A percentile compares a stretch with the other conserved stretches of the same genome.
These are phyloP conservation scores for Fusarium penzigii DNA, from an alignment of 2,329 filamentous ascomycete genomes.

Conservation along the genomic window DNA sequence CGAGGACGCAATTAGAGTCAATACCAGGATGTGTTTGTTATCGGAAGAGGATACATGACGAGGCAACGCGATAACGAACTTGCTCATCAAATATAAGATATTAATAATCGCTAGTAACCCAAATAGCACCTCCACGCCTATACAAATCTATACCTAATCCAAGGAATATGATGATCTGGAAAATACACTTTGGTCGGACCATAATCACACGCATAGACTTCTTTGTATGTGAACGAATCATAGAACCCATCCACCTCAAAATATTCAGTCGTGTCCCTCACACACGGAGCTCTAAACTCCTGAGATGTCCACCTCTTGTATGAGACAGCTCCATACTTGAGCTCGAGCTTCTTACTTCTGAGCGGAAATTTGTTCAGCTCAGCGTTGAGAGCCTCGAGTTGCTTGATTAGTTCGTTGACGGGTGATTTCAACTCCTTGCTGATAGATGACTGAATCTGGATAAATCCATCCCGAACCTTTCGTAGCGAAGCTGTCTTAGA, in stretches of 20 bases:
- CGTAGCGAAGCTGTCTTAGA: slow-evolving; percentile 1
- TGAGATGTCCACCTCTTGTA: slow-evolving; percentile 9
- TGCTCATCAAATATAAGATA: too few species aligned
- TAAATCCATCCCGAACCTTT: slow-evolving; percentile 8
- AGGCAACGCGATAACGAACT: too few species aligned
- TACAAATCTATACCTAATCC: slow-evolving; percentile 6
- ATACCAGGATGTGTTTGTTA: too few species aligned
- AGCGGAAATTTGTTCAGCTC: slow-evolving; percentile 9
- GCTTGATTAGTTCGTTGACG: slow-evolving; percentile 11
- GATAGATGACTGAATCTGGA: slow-evolving; percentile 9
- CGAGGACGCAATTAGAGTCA: too few species aligned
- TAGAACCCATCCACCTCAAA: neutral
- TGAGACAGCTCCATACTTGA: neutral
- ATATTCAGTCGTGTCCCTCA: neutral
- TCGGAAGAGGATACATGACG: too few species aligned
- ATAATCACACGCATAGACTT: slow-evolving; percentile 9
- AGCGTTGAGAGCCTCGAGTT: slow-evolving; percentile 8
- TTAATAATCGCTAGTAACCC: neutral
- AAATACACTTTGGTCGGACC: slow-evolving; percentile 6
- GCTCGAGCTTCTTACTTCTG: slow-evolving; percentile 9
- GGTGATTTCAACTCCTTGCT: slow-evolving; percentile 11
- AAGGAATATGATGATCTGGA: slow-evolving; percentile 12
- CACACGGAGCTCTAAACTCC: slow-evolving; percentile 12
- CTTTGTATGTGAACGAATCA: neutral
- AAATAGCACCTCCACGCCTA: neutral